Conservation (phyloP, 768 basidiomycete species). For the Agaricus blazei region DNA sequence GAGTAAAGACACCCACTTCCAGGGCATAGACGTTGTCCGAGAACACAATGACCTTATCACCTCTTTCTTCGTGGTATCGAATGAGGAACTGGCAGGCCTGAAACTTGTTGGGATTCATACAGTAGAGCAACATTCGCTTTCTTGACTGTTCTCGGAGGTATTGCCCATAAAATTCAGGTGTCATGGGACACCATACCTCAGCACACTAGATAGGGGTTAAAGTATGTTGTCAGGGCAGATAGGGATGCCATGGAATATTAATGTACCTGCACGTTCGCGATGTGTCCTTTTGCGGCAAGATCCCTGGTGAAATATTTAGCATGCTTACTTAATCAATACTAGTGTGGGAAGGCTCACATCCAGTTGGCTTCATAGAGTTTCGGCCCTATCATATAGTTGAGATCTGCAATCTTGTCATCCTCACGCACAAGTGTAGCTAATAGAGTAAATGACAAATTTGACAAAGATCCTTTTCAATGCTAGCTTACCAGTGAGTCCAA, state of each 20-base stretch:
- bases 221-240: background rate
- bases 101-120: slow-evolving; percentile 99
- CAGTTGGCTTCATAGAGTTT: slow-evolving; percentile 99
- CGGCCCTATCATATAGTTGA: slow-evolving; percentile 99
- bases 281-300: slow-evolving; percentile 97
- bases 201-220: slow-evolving; percentile 63
- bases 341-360: slow-evolving; percentile 53
- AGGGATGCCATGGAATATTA: slow-evolving; percentile 7
- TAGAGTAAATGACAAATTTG: background rate
- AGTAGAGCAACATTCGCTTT: slow-evolving; percentile 93
- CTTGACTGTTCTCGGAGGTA: slow-evolving; percentile 91
- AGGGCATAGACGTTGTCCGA: slow-evolving; percentile 97
- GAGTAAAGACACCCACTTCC: slow-evolving; percentile 57
- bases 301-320: slow-evolving; percentile 44
- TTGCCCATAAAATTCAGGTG: slow-evolving; percentile 97
- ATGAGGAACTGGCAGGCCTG: slow-evolving; percentile 99
- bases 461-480: slow-evolving; percentile 3
- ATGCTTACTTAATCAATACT: slow-evolving; percentile 12
- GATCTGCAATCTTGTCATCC: slow-evolving; percentile 97
- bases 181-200: slow-evolving; percentile 99
- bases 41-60: slow-evolving; percentile 99
- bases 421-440: slow-evolving; percentile 96
- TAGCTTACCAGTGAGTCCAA: slow-evolving; percentile 84
- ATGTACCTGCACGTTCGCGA: slow-evolving; percentile 96
- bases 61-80: slow-evolving; percentile 94